Conservation (phyloP, 768 basidiomycete genomes). For the Psilocybe cubensis region DNA sequence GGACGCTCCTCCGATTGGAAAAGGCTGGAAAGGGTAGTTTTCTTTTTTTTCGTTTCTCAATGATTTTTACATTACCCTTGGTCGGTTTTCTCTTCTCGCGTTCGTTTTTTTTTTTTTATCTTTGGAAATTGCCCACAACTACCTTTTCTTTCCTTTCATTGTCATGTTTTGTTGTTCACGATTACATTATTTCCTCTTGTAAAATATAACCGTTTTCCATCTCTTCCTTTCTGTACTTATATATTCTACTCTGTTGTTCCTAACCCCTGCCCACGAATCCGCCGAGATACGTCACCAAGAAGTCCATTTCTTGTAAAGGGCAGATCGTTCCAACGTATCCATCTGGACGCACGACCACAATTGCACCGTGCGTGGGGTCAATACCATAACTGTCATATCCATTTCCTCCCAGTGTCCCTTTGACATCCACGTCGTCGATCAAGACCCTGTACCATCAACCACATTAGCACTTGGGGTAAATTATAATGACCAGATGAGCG, state of each 20-base stretch:
- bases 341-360: slow-evolving; percentile 64
- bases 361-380: slow-evolving; percentile 39
- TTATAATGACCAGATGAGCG: no score
- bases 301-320: slow-evolving; percentile 45
- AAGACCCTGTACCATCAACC: slow-evolving; percentile 53
- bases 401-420: slow-evolving; percentile 48
- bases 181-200: neutral
- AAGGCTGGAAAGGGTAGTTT: slow-evolving; percentile 51
- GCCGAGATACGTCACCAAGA: slow-evolving; percentile 50
- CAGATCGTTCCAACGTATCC: slow-evolving; percentile 66
- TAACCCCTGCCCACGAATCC: neutral
- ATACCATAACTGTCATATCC: slow-evolving; percentile 64
- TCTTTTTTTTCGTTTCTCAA: neutral
- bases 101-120: neutral
- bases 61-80: slow-evolving; percentile 8
- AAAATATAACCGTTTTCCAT: neutral
- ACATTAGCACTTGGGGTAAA: neutral
- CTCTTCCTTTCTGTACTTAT: neutral
- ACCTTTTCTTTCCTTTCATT: no score
- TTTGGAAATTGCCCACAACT: no score
- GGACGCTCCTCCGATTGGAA: slow-evolving; percentile 56
- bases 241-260: neutral
- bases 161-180: neutral
- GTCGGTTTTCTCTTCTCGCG: neutral
- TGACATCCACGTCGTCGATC: slow-evolving; percentile 57